Evolutionary conservation across 139 green algal genomes (phyloP), one percentile per base, ranked within the genome.

Genomic region (Pseudopediastrum boryanum): DNA sequence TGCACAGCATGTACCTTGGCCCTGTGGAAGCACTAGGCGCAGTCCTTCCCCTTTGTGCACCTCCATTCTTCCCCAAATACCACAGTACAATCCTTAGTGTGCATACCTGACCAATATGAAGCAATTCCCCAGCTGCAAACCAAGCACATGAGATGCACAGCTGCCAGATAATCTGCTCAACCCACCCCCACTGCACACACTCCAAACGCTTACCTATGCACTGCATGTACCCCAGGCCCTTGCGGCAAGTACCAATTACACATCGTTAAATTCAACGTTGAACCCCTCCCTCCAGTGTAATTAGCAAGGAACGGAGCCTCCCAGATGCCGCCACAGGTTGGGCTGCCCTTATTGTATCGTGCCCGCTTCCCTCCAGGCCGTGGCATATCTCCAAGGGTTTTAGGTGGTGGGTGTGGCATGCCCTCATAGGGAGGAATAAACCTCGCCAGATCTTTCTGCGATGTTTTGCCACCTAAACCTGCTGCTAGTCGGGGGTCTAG

Each of bases 221-320:
- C n/a, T 23, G 76, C 76, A 25, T 64, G 50, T 33, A 82, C 65
- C 19, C 46, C 46, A 1, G 64, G 48, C 10, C 64, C 76, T 21
- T 82, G 76, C 33, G 76, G 76, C 36, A 82, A 52, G 76, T 82
- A 82, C 64, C 65, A 82, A 52, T 82, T 82, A 65, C 76, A 82
- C 64, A 69, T 76, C 1, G 76, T 82, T 23, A 82, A 65, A 6
- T 61, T 72, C 19, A 82, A 52, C 10, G n/a, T 48, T 9, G 12
- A 41, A 29, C 51, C 76, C n/a, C 41, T 44, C 7, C 76, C 65
- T 7, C 51, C 64, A 21, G 21, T 82, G 65, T 76, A 82, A 51
- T 33, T 59, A 35, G 23, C 10, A 8, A 76, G 38, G 33, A 82
- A 69, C 25, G 76, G 76, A n/a, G 39, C 76, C 25, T 43, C 46